Evolutionary conservation across 164 flowering plant genomes (phyloP), one percentile per base, ranked within the genome.

Genomic region (Vitis rotundifolia): DNA sequence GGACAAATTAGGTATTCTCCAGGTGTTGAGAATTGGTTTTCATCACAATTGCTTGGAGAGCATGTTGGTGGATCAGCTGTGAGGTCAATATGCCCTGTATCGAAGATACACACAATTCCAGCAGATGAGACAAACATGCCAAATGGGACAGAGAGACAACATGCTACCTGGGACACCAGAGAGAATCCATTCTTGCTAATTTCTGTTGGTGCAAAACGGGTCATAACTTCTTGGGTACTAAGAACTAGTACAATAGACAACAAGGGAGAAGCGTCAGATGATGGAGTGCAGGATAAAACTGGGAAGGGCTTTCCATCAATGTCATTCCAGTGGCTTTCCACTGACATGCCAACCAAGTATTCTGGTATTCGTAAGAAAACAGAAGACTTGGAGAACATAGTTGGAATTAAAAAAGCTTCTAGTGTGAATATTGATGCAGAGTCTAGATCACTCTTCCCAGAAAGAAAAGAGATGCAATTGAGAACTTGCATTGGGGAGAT

Each of bases 51-150:
- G 79, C 88, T 96, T 60, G 99, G 99, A 51, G 97, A 96, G 72
- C 98, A 96, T 89, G 97, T 96, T 79, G 98, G 95, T 60, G 97
- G 99, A 75, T 96, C 99, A 71, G 97, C 98, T 64, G 98, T 96
- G 68, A 87, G 97, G 73, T 89, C 99, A 59, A 76, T 96, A 68
- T 91, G 87, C 75, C 86, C 67, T 54, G 91, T 91, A 58, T 87
- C 92, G 68, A 84, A 85, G 74, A 71, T 81, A 54, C 79, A 89
- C 75, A 76, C 22, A 52, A 59, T 70, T 49, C 63, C 68, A 64
- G 64, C 73, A 10, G 77, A 77, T 68, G 50, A 29, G 19, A 22
- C 66, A 10, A 18, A n/a, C 59, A 44, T 74, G 49, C 59, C 69
- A 69, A 68, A 78, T 48, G 78, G 64, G 50, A 66, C 50, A 59